phyloP scores from a whole-genome alignment of 2,329 filamentous ascomycete species.

The Septoria petroselini region DNA sequence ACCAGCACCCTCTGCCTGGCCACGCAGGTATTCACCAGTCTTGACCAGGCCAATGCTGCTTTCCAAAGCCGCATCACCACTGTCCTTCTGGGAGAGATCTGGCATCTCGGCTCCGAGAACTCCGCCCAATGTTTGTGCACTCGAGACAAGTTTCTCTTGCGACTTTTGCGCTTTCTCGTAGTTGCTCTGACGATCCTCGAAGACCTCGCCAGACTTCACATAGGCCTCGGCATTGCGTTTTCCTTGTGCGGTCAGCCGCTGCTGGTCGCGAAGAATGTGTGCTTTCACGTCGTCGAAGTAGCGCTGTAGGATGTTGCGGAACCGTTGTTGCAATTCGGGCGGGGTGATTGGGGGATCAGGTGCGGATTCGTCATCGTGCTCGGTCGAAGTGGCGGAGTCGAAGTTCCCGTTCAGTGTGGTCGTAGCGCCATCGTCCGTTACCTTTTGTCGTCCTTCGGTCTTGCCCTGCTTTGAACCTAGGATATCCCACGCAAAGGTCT shows the following conservation, averaged over 20 bases:
- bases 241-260: slow-evolving; percentile 78
- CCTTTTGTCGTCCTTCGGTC: slow-evolving; percentile 75
- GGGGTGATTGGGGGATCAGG: slow-evolving; percentile 72
- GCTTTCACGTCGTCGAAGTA: slow-evolving; percentile 93
- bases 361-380: slow-evolving; percentile 47
- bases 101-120: slow-evolving; percentile 89
- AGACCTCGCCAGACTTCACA: slow-evolving; percentile 96
- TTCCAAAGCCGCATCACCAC: slow-evolving; percentile 58
- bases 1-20: slow-evolving; percentile 82
- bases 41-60: slow-evolving; percentile 90
- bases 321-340: slow-evolving; percentile 76
- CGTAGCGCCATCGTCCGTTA: slow-evolving; percentile 74
- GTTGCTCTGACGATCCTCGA: slow-evolving; percentile 92
- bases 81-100: slow-evolving; percentile 77
- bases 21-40: slow-evolving; percentile 85
- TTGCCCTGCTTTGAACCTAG: slow-evolving; percentile 71
- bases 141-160: slow-evolving; percentile 84
- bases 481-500: slow-evolving; percentile 93
- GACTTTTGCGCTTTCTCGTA: slow-evolving; percentile 92
- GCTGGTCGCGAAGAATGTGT: slow-evolving; percentile 87
- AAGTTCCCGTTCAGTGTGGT: slow-evolving; percentile 52
- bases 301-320: slow-evolving; percentile 76
- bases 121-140: slow-evolving; percentile 88
- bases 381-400: slow-evolving; percentile 52
- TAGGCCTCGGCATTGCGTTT: slow-evolving; percentile 97